These are phyloP conservation scores for Vitis hybrid DNA, from an alignment of 177 flowering plant genomes.

Conservation along the genomic window DNA sequence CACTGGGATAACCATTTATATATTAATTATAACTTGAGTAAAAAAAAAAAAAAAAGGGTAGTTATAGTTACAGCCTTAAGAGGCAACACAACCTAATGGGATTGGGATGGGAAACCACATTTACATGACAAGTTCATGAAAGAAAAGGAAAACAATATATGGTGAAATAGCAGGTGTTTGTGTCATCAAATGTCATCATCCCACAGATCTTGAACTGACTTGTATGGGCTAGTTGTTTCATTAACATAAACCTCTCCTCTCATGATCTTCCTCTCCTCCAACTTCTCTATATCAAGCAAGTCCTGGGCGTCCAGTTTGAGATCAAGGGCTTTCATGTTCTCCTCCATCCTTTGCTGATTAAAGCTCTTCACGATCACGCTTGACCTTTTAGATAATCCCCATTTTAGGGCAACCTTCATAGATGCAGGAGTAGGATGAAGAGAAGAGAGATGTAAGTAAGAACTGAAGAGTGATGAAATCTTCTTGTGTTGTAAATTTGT, in stretches of 20 bases:
- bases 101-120: too few relatives aligned
- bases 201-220: conserved; percentile 64
- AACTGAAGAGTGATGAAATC: too few relatives aligned
- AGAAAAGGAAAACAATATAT: not conserved
- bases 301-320: conserved; percentile 54
- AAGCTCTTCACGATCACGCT: conserved; percentile 75
- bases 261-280: conserved; percentile 69
- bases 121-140: too few relatives aligned
- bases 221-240: conserved; percentile 68
- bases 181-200: conserved; percentile 58
- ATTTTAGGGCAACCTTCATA: conserved; percentile 60
- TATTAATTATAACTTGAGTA: too few relatives aligned
- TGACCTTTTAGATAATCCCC: conserved; percentile 71
- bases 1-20: too few relatives aligned
- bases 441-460: too few relatives aligned
- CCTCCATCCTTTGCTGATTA: conserved; percentile 53
- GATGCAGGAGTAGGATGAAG: too few relatives aligned
- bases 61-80: too few relatives aligned
- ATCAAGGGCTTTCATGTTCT: conserved; percentile 49
- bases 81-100: too few relatives aligned
- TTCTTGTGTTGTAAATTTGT: not conserved
- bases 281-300: conserved; percentile 39
- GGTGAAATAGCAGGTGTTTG: not conserved
- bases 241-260: conserved; percentile 67
- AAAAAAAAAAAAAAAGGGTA: too few relatives aligned